Percentiles rank a stretch among this genome's conserved stretches.
Conservation (phyloP, 306 rosid genomes). For the Lathyrus sativus region DNA sequence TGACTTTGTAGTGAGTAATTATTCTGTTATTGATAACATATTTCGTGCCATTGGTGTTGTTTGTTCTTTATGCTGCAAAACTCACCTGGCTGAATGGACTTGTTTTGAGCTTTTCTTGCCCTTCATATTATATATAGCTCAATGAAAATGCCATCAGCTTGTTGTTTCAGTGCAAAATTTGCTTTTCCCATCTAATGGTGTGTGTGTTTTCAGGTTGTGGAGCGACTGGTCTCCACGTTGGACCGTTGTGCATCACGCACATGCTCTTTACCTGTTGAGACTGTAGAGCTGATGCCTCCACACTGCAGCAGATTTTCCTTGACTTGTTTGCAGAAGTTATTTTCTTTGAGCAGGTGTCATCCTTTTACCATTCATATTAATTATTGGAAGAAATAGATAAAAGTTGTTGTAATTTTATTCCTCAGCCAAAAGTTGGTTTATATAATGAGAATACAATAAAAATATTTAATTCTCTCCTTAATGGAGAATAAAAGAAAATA, state of each 20-base stretch:
- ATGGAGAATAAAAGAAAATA: no score
- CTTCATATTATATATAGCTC: constrained; percentile 1
- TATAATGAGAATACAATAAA: no score
- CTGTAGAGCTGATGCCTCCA: constrained; percentile 89
- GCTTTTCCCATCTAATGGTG: constrained; percentile 24
- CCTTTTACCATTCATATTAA: constrained; percentile 18
- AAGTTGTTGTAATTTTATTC: no score
- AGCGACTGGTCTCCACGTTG: constrained; percentile 76
- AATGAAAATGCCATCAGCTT: constrained; percentile 22
- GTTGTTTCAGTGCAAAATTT: constrained; percentile 10
- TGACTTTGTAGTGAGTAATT: constrained; percentile 3
- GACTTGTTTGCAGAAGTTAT: constrained; percentile 87
- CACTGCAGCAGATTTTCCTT: constrained; percentile 95
- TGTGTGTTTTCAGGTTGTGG: constrained; percentile 64
- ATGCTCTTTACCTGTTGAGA: constrained; percentile 88
- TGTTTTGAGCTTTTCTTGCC: constrained; percentile 25
- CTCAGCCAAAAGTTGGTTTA: no score
- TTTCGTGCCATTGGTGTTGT: constrained; percentile 8
- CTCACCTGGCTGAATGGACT: constrained; percentile 10
- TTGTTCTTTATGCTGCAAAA: constrained; percentile 11
- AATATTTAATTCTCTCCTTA: no score
- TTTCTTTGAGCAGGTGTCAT: constrained; percentile 86
- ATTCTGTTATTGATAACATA: constrained; percentile 24
- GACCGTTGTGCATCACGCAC: constrained; percentile 97
- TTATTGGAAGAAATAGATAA: no score